Percentiles rank a stretch among this genome's conserved stretches.
Conservation (phyloP, 2,329 filamentous ascomycete species). For the Phialophora expanda region DNA sequence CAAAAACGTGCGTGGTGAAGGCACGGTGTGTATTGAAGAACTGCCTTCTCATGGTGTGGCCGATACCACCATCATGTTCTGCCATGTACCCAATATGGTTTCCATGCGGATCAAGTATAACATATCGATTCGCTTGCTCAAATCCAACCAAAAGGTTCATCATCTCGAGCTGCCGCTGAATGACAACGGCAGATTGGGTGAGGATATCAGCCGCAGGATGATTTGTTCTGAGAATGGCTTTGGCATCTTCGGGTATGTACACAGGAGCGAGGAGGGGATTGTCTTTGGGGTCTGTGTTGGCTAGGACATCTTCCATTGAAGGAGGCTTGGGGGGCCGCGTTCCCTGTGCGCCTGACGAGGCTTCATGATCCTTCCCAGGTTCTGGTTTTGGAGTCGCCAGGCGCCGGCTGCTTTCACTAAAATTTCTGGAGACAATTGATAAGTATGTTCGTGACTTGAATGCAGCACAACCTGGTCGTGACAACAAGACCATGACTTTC, state of each 20-base stretch:
- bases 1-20: conserved; percentile 70
- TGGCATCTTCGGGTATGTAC: conserved; percentile 64
- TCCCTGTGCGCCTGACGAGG: conserved; percentile 3
- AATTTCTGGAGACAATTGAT: conserved; percentile 12
- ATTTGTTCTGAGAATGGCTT: conserved; percentile 62
- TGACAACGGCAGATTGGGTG: conserved; percentile 65
- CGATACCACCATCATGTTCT: conserved; percentile 66
- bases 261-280: conserved; percentile 64
- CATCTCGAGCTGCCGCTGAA: conserved; percentile 68
- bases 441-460: conserved; percentile 7
- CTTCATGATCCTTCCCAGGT: conserved; percentile 25
- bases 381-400: neutral
- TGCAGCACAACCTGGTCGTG: conserved; percentile 22
- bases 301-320: conserved; percentile 46
- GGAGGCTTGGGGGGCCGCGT: conserved; percentile 46
- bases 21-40: conserved; percentile 66
- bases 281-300: conserved; percentile 52
- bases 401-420: conserved; percentile 9
- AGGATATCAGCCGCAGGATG: conserved; percentile 65
- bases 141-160: conserved; percentile 71
- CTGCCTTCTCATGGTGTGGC: conserved; percentile 62
- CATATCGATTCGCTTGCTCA: conserved; percentile 70
- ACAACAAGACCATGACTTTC: conserved; percentile 11
- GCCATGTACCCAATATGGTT: conserved; percentile 69
- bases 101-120: conserved; percentile 68